Base-by-base conservation (phyloP, 2,329 filamentous ascomycete species). In the Cordyceps cicadae region DNA sequence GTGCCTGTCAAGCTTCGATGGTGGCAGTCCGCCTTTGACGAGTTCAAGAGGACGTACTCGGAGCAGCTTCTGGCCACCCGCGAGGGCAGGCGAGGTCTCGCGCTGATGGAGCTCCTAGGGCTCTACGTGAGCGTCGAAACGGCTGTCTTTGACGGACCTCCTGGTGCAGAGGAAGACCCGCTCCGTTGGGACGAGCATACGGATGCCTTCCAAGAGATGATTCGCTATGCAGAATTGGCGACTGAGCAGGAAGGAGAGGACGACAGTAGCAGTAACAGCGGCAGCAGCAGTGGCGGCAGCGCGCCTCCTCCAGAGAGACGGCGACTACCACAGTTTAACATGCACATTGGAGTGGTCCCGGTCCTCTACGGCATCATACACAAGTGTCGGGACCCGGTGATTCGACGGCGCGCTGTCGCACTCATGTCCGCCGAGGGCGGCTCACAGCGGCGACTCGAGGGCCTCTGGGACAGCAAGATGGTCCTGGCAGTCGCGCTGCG, bases 341-440 rank as follows among this genome's bases (percentile, higher is more conserved):
- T 62, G 60, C 54, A 62, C 43, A 62, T 50, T 3, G 60, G 60
- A 15, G 34, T 57, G 4, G 60, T 58, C 6, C 54, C 60, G 12
- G 32, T 62, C 2, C 32, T 59, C 7, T 58, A 58, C 34, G 54
- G 48, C 26, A 57, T 62, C 32, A 54, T 54, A 11, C 41, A 41
- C 21, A 58, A 59, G 24, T 62, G 60, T 50, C 54, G 60, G 9
- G 60, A 59, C 34, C 60, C 60, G n/a, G n/a, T 29, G 3, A 59
- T 62, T n/a, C 54, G 60, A 3, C 19, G 60, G 15, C 54, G 43
- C 5, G 60, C 60, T 8, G 19, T 57, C 9, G 21, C 55, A 5
- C 41, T 62, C 17, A 49, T 62, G 54, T 5, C 41, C 19, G 29
- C 29, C 29, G 29, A 29, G 7, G 29, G 29, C 29, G 29, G n/a